phyloP scores from a whole-genome alignment of 345 rosid species.

The Hibiscus mutabilis region DNA sequence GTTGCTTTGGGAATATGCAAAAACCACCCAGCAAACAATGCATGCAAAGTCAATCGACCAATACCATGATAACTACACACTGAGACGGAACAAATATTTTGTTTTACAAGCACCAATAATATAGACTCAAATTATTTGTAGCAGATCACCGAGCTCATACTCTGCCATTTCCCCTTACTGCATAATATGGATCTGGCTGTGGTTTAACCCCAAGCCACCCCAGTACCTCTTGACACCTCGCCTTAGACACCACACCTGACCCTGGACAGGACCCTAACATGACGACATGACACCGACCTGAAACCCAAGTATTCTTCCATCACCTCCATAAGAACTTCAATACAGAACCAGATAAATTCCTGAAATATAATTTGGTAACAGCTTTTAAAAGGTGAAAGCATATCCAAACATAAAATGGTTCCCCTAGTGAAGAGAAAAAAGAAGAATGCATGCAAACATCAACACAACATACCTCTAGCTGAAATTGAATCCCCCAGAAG shows the following conservation, averaged over 20 bases:
- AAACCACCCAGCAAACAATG: neutral
- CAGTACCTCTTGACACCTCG: slow-evolving; percentile 11
- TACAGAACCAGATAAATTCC: slow-evolving; percentile 6
- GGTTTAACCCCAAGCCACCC: slow-evolving; percentile 16
- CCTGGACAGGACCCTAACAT: slow-evolving; percentile 23
- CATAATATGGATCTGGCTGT: slow-evolving; percentile 1
- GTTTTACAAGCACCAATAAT: slow-evolving; percentile 12
- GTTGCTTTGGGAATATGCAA: neutral
- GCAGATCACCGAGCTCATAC: slow-evolving; percentile 13
- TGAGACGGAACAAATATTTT: neutral
- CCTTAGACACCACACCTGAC: slow-evolving; percentile 5
- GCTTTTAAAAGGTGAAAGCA: neutral
- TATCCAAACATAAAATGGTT: neutral
- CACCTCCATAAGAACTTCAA: slow-evolving; percentile 16
- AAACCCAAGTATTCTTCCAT: slow-evolving; percentile 13
- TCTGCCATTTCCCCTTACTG: neutral
- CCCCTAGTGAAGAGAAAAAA: too few species aligned
- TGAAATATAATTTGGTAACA: slow-evolving; percentile 13
- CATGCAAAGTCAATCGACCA: neutral
- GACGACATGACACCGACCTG: slow-evolving; percentile 23
- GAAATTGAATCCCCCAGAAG: slow-evolving; percentile 65
- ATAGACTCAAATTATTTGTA: slow-evolving; percentile 13
- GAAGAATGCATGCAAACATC: neutral
- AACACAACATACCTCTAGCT: slow-evolving; percentile 34
- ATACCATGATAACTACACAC: slow-evolving; percentile 2